Conservation (phyloP, 2,329 filamentous ascomycete species). For the Scleromitrula shiraiana region DNA sequence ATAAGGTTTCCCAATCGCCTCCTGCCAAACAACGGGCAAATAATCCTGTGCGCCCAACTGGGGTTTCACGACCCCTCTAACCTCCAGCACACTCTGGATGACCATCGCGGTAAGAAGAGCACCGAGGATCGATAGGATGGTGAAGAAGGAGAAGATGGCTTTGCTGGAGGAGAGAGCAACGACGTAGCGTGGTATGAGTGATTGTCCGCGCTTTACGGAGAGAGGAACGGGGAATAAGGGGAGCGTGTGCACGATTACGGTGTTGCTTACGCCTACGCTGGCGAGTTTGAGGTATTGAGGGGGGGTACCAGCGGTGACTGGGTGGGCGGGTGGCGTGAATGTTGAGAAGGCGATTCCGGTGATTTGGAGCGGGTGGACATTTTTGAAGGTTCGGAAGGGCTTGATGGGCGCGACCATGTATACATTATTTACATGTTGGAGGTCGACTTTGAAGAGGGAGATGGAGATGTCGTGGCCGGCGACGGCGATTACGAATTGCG, state of each 20-base stretch:
- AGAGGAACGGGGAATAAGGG: constrained; percentile 28
- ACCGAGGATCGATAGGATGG: constrained; percentile 18
- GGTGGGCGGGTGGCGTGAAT: constrained; percentile 22
- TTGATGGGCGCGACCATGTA: constrained; percentile 45
- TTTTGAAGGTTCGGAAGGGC: constrained; percentile 44
- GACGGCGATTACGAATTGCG: constrained; percentile 74
- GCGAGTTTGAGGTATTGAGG: constrained; percentile 28
- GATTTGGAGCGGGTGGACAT: constrained; percentile 49
- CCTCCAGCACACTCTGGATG: constrained; percentile 27
- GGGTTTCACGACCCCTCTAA: constrained; percentile 20
- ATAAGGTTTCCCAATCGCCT: constrained; percentile 23
- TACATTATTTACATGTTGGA: constrained; percentile 40
- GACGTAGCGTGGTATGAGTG: constrained; percentile 27
- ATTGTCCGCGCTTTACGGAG: constrained; percentile 24
- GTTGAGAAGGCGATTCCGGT: constrained; percentile 51
- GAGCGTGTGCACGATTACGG: constrained; percentile 30
- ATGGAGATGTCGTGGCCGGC: constrained; percentile 75
- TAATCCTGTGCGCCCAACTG: constrained; percentile 21
- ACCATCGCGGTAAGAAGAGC: constrained; percentile 21
- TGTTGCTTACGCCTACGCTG: constrained; percentile 29
- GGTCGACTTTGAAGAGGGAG: constrained; percentile 69
- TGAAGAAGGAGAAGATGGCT: constrained; percentile 17
- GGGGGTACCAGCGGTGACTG: constrained; percentile 24
- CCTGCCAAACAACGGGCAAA: constrained; percentile 22
- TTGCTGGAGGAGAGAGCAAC: constrained; percentile 24